Conservation (phyloP, 2,329 filamentous ascomycete species). For the Alternaria sp. region DNA sequence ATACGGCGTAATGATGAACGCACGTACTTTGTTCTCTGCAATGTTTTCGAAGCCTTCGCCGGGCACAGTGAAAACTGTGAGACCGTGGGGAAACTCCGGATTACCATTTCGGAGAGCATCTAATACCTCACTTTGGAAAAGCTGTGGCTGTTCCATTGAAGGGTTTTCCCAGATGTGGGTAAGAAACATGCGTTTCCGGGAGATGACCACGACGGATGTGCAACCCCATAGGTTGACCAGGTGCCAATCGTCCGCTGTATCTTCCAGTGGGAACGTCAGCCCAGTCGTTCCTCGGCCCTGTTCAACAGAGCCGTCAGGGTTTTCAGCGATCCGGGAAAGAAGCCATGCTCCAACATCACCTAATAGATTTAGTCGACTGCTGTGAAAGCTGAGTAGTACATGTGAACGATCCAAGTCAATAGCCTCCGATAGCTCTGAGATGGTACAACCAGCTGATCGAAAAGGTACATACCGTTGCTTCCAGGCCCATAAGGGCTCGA, state of each 20-base stretch:
- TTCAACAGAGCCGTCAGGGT: background rate
- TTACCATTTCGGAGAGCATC: background rate
- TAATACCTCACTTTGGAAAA: background rate
- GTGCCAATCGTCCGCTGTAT: background rate
- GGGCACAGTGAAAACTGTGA: background rate
- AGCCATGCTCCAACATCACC: background rate
- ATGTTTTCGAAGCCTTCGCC: background rate
- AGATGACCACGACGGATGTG: background rate
- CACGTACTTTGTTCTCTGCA: background rate
- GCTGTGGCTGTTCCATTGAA: background rate
- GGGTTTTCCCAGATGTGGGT: background rate
- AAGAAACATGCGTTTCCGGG: background rate
- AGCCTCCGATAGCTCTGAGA: background rate
- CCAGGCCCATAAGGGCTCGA: background rate
- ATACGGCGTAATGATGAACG: background rate
- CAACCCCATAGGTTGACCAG: background rate
- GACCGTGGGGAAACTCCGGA: background rate
- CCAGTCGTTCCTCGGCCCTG: background rate
- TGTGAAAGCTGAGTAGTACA: background rate
- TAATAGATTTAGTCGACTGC: background rate
- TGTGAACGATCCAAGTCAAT: background rate
- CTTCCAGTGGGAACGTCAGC: background rate
- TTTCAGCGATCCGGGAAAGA: rapidly evolving
- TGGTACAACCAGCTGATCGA: background rate
- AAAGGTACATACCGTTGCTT: background rate